Evolutionary conservation across 345 rosid species (phyloP), one percentile per base, ranked within the genome.

Genomic region (Rubroshorea leprosula): DNA sequence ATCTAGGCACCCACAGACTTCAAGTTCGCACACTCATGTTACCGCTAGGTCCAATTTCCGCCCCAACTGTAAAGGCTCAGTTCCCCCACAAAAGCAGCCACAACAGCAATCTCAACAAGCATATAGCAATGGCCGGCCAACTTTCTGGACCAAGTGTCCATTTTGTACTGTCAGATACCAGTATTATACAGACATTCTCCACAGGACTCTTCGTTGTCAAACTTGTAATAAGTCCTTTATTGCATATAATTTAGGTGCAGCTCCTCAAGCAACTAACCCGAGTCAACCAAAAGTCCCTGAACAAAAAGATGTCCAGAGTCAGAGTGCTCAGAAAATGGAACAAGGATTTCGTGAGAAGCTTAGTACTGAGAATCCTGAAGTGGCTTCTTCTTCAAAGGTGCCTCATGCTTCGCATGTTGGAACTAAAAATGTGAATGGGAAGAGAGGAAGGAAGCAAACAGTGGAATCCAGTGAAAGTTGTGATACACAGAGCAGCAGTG

Each of bases 81-180:
- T 68, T 63, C 41, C 62, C 24, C 83, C 64, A 55, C 72, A 70
- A 49, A 71, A 54, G 45, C 78, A 45, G 46, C 66, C 65, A 25
- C 74, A 60, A 47, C 84, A 61, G 54, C 73, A 70, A 57, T 51
- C 70, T 53, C 89, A 75, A 71, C 49, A 76, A 26, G 65, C 72
- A 29, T 66, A n/a, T 45, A 38, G 53, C 47, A 67, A 65, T 74
- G 80, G 61, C 19, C 61, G 41, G 16, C 57, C 31, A 15, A 77
- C 74, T n/a, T 86, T 86, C 73, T 79, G 89, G 87, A 82, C 91
- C 55, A 67, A 68, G 29, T 92, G 98, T 61, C 80, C 89, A 17
- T 89, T 68, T 70, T 89, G 98, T 74, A 29, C 29, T 0, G 66
- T 45, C n/a, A 78, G 43, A 59, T 70, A 75, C 66, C 83, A 81